Evolutionary conservation across 345 rosid genomes (phyloP), one percentile per base, ranked within the genome.

Genomic region (Linum tenue): DNA sequence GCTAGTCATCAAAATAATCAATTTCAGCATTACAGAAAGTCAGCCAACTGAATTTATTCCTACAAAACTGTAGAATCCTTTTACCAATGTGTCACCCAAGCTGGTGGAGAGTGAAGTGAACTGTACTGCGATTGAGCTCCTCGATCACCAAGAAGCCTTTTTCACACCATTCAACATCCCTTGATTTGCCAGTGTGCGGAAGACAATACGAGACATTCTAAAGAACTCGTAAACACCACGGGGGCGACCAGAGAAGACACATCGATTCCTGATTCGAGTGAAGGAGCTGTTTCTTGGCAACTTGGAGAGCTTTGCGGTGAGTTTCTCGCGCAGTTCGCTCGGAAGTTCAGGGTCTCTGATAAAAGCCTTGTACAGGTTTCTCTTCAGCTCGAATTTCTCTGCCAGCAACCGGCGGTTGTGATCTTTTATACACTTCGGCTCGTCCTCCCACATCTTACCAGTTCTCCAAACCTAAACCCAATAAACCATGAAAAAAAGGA

Each of bases 211-310:
- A 36, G 82, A 81, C 76, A 81, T 78, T 22, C 82, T 67, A 37
- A 84, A 84, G 17, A 73, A 48, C 73, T 73, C 64, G 39, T 75
- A 76, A 1, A 86, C 82, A 9, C 77, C 74, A 59, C 83, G 84
- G 70, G 85, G 50, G 17, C 86, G 81, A 64, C 89, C 92, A 0
- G 84, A 73, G 72, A 75, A 81, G 50, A 84, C 73, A 59, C 89
- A 86, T 5, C 92, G 58, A 62, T 86, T 82, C 14, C 83, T 79
- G 14, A 86, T 73, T 12, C 90, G 65, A 7, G 77, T 76, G 60
- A 83, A 83, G 7, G 92, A 78, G 60, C 90, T 81, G 70, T 86
- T 86, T 44, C 92, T 78, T 3, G 90, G 87, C 76, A 84, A 63
- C 60, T 71, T 77, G 1, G 86, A 74, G 6, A 83, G 74, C 82